Evolutionary conservation across 2,329 filamentous ascomycete genomes (phyloP).

Genomic region (Aspergillus candidus): DNA sequence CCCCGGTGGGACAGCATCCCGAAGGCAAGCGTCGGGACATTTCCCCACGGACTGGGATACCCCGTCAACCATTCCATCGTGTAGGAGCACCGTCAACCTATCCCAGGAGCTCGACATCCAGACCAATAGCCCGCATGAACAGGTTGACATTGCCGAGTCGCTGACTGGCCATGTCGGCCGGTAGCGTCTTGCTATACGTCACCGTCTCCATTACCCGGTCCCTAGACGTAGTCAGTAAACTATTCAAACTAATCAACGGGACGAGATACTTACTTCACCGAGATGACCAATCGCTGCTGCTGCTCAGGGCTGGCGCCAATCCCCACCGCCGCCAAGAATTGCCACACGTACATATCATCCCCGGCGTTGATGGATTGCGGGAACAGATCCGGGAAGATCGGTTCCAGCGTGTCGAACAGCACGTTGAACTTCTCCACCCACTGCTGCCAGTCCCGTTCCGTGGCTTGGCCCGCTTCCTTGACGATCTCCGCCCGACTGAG

Average conservation of each 20-base stretch:
- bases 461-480: slow-evolving; percentile 68
- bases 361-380: slow-evolving; percentile 82
- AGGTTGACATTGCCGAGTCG: slow-evolving; percentile 89
- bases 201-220: slow-evolving; percentile 97
- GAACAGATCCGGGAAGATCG: slow-evolving; percentile 78
- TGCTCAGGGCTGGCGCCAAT: slow-evolving; percentile 90
- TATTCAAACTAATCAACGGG: not conserved
- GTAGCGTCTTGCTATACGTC: slow-evolving; percentile 77
- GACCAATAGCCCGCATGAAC: slow-evolving; percentile 97
- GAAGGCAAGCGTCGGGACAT: no score
- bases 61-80: no score
- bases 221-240: slow-evolving; percentile 28
- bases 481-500: slow-evolving; percentile 89
- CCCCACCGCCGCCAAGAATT: slow-evolving; percentile 90
- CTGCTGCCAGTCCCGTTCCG: slow-evolving; percentile 69
- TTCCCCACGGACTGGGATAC: no score
- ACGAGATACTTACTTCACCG: slow-evolving; percentile 63
- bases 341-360: slow-evolving; percentile 96
- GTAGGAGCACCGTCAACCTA: slow-evolving; percentile 27
- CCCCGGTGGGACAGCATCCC: no score
- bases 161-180: slow-evolving; percentile 74
- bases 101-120: slow-evolving; percentile 78
- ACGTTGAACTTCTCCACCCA: slow-evolving; percentile 80
- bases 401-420: slow-evolving; percentile 82
- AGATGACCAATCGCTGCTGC: slow-evolving; percentile 87